Evolutionary conservation across 225 moss, liverwort and hornwort species (phyloP).

Genomic region (Physcomitrium patens): DNA sequence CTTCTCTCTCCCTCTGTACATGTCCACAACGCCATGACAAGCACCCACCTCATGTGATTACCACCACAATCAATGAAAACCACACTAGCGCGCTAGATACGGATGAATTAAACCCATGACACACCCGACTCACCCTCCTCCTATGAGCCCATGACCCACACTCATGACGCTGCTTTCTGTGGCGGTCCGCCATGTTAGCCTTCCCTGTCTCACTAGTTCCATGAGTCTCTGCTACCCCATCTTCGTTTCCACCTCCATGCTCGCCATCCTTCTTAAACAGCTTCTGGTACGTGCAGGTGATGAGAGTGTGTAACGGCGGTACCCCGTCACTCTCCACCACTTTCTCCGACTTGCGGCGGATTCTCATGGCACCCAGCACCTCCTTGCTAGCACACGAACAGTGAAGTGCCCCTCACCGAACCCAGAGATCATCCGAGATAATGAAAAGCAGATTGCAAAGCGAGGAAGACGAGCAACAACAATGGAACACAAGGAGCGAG

Average conservation of each 20-base stretch:
- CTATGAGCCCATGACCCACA: constrained; percentile 40
- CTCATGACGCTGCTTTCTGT: constrained; percentile 46
- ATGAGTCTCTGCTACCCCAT: constrained; percentile 10
- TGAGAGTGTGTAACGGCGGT: constrained; percentile 52
- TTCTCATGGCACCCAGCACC: constrained; percentile 35
- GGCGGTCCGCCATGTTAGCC: background rate
- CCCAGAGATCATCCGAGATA: constrained; percentile 26
- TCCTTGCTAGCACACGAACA: background rate
- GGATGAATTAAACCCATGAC: constrained; percentile 11
- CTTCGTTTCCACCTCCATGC: constrained; percentile 19
- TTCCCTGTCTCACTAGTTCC: constrained; percentile 23
- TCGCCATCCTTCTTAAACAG: constrained; percentile 47
- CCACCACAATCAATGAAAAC: too few relatives aligned
- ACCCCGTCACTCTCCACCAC: constrained; percentile 29
- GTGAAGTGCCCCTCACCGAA: background rate
- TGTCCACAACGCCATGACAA: constrained; percentile 27
- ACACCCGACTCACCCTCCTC: constrained; percentile 32
- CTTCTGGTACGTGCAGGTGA: constrained; percentile 70
- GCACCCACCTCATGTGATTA: constrained; percentile 35
- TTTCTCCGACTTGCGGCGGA: constrained; percentile 56
- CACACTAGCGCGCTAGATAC: too few relatives aligned
- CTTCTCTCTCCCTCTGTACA: background rate
- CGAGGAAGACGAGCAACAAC: too few relatives aligned
- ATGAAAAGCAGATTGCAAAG: constrained; percentile 9
- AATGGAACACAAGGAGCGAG: background rate